Conservation (phyloP, 2,329 filamentous ascomycete species). For the Aspergillus flavus region DNA sequence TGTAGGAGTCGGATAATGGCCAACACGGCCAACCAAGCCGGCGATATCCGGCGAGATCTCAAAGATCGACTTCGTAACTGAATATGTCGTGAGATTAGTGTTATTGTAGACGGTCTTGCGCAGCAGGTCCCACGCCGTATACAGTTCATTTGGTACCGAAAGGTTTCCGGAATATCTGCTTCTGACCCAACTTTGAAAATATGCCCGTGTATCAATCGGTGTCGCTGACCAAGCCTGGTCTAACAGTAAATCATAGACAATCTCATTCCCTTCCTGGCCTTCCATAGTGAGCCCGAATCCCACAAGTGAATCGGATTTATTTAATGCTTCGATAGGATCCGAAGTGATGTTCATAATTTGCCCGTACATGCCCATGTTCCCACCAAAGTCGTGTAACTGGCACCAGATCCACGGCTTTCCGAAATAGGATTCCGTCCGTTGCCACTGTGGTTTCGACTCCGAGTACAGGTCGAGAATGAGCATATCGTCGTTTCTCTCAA, state of each 20-base stretch:
- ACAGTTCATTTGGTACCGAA: not conserved
- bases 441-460: slow-evolving; percentile 55
- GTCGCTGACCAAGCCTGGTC: not conserved
- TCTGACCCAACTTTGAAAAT: not conserved
- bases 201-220: not conserved
- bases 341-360: slow-evolving; percentile 53
- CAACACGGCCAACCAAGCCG: not conserved
- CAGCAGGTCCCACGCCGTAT: not conserved
- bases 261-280: not conserved
- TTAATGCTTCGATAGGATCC: not conserved
- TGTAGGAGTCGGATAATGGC: not conserved
- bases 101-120: not conserved
- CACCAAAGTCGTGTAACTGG: slow-evolving; percentile 55
- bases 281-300: not conserved
- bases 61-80: not conserved
- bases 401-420: slow-evolving; percentile 60
- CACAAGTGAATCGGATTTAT: not conserved
- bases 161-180: not conserved
- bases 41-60: not conserved
- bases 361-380: slow-evolving; percentile 54
- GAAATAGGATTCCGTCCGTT: slow-evolving; percentile 44
- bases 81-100: not conserved
- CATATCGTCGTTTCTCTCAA: slow-evolving; percentile 15
- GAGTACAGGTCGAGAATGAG: slow-evolving; percentile 56
- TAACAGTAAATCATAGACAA: not conserved